Evolutionary conservation across 805 yeast species (phyloP).

Genomic region (Wickerhamiella hasegawae): DNA sequence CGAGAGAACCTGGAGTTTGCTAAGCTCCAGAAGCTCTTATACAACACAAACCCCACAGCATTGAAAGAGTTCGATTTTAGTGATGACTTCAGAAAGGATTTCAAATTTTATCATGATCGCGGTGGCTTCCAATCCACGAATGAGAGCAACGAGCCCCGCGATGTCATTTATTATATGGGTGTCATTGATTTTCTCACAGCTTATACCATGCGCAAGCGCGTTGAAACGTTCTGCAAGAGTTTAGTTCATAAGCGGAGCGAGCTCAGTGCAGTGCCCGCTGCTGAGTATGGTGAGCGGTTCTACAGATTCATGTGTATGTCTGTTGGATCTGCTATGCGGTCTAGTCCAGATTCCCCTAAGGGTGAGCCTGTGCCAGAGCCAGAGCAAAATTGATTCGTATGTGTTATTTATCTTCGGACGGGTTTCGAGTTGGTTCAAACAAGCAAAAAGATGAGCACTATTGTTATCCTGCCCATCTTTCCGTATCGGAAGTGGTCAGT

Average conservation of each 20-base stretch:
- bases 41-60: conserved; percentile 21
- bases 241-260: conserved; percentile 49
- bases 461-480: no score
- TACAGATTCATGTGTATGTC: conserved; percentile 38
- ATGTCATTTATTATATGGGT: conserved; percentile 74
- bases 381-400: no score
- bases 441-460: no score
- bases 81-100: conserved; percentile 22
- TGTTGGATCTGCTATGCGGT: conserved; percentile 12
- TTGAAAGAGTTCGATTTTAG: conserved; percentile 20
- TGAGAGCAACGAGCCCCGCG: conserved; percentile 39
- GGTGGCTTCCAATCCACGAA: conserved; percentile 75
- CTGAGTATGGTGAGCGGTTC: conserved; percentile 81
- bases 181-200: conserved; percentile 84
- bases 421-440: no score
- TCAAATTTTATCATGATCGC: conserved; percentile 56
- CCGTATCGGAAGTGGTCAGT: no score
- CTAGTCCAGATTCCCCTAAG: neutral
- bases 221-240: conserved; percentile 78
- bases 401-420: no score
- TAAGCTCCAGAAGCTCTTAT: conserved; percentile 21
- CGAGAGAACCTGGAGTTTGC: conserved; percentile 17
- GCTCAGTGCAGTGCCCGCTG: conserved; percentile 81
- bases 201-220: conserved; percentile 38
- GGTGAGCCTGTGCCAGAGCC: no score